Evolutionary conservation across 805 yeast genomes (phyloP), one percentile per base, ranked within the genome.

Genomic region (Sugiyamaella qingdaonensis): DNA sequence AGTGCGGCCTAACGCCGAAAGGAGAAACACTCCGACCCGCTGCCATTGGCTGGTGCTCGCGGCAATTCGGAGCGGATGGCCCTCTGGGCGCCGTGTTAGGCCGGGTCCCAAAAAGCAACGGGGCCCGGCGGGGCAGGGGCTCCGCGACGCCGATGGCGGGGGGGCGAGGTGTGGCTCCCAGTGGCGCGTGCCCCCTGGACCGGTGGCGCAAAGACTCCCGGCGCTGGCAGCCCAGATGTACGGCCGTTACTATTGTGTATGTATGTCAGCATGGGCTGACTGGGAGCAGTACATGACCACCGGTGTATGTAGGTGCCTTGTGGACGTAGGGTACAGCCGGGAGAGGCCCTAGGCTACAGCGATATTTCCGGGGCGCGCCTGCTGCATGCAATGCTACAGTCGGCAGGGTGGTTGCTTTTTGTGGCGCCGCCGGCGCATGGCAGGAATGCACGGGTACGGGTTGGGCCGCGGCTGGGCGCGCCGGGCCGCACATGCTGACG

Each of bases 321-420:
- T 39, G 43, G 43, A 39, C 21, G 43, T 39, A 39, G 43, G 43
- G 43, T 39, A 39, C 43, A 39, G 13, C 21, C 43, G 24, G 24
- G 10, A 21, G 43, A 14, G 37, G 3, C 16, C 16, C 37, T 14
- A 34, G 5, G 4, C 3, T 24, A 24, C 29, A 24, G 3, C 29
- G 7, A 24, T 34, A 14, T n/a, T 34, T 34, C 37, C 16, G 37
- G 37, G 37, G 37, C 16, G 37, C 37, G 37, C 37, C 35, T n/a
- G 37, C 37, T n/a, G 37, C 37, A 34, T 34, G 37, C 37, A 34
- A 34, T 34, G 37, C 37, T 14, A 34, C n/a, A n/a, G 37, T 24
- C 29, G 29, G 29, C 29, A 24, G n/a, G 41, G 16, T 10, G 19
- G 19, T 14, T 10, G 10, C 11, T 11, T 35, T 24, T 24, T 24